phyloP scores from a whole-genome alignment of 371 early-diverging fungal species.

The Funneliformis caledonium region DNA sequence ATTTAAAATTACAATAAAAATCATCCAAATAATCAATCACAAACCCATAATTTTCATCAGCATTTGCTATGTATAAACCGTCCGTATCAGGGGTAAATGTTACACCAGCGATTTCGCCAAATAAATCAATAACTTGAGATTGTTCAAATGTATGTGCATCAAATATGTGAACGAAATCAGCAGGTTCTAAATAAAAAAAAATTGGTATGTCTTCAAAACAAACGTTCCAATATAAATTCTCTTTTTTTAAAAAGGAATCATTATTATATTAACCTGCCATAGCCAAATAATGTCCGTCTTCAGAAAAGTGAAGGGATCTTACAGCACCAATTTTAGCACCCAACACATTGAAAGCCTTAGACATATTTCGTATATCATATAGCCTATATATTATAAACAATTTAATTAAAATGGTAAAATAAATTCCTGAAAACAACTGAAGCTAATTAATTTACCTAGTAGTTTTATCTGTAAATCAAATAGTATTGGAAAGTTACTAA shows the following conservation, averaged over 20 bases:
- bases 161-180: constrained; percentile 79
- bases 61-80: constrained; percentile 61
- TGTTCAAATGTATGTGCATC: constrained; percentile 53
- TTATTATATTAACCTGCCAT: constrained; percentile 59
- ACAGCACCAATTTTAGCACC: constrained; percentile 75
- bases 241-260: background rate
- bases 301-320: constrained; percentile 73
- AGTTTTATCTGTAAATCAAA: constrained; percentile 43
- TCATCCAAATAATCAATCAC: background rate
- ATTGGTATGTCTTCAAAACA: background rate
- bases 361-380: constrained; percentile 76
- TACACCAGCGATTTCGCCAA: constrained; percentile 81
- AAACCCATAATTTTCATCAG: constrained; percentile 50
- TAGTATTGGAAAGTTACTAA: no score
- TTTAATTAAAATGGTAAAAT: no score
- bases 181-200: constrained; percentile 54
- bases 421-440: no score
- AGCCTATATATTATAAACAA: constrained; percentile 51
- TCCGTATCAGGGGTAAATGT: constrained; percentile 57
- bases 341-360: constrained; percentile 63
- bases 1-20: background rate
- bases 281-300: constrained; percentile 70
- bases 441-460: constrained; percentile 43
- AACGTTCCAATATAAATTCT: background rate
- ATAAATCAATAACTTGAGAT: constrained; percentile 76